Evolutionary conservation across 257 asterid species (phyloP).

Genomic region (Hygrophila difformis): DNA sequence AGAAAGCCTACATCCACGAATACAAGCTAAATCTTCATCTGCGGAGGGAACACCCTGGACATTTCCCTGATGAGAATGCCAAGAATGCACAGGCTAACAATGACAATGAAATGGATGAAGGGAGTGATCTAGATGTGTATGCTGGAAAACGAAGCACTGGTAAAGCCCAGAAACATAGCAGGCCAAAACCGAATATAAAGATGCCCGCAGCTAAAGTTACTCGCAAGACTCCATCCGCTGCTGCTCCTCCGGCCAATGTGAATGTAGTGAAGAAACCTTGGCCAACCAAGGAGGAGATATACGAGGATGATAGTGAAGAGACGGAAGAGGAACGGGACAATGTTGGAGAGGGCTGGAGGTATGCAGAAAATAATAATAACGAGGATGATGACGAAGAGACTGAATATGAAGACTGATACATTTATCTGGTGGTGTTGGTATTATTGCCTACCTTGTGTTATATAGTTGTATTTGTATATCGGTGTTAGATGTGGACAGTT

Average conservation of each 20-base stretch:
- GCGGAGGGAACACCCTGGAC: conserved; percentile 88
- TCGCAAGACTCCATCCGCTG: conserved; percentile 43
- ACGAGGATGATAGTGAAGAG: conserved; percentile 85
- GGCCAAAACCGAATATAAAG: conserved; percentile 73
- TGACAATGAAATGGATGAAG: conserved; percentile 72
- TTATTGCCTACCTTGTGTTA: no score
- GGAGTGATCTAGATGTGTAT: conserved; percentile 67
- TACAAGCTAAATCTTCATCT: conserved; percentile 97
- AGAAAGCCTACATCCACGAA: conserved; percentile 96
- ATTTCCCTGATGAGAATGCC: conserved; percentile 70
- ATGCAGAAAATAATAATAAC: conserved; percentile 38
- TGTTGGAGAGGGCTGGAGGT: conserved; percentile 69
- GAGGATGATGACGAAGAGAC: conserved; percentile 97
- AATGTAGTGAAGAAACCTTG: conserved; percentile 43
- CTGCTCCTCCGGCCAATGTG: conserved; percentile 45
- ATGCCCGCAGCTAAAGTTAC: conserved; percentile 67
- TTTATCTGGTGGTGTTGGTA: no score
- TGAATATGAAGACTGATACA: conserved; percentile 75
- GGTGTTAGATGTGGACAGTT: no score
- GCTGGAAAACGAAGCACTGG: conserved; percentile 43
- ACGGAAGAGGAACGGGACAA: conserved; percentile 90
- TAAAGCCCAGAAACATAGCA: conserved; percentile 51
- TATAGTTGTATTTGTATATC: no score
- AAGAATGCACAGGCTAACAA: conserved; percentile 34
- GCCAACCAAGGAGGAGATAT: conserved; percentile 38